Conservation (phyloP, 2,329 filamentous ascomycete species). For the Apiospora arundinis region DNA sequence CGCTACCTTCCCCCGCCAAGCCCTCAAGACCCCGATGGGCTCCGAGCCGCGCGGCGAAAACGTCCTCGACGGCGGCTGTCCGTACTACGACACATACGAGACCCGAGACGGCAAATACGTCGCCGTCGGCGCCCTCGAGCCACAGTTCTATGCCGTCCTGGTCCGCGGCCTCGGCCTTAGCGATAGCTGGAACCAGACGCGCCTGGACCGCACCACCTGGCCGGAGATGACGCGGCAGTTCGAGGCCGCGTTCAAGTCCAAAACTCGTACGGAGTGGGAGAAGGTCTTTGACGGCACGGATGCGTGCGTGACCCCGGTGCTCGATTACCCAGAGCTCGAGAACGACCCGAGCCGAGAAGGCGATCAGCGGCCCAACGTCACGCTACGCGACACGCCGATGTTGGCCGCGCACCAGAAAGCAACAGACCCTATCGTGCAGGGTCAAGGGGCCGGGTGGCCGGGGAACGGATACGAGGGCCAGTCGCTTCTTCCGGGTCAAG, state of each 20-base stretch:
- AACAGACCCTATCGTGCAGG: slow-evolving; percentile 49
- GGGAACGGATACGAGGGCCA: slow-evolving; percentile 71
- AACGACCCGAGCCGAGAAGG: slow-evolving; percentile 56
- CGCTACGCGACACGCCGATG: slow-evolving; percentile 72
- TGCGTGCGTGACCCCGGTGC: slow-evolving; percentile 86
- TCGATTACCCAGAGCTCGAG: slow-evolving; percentile 64
- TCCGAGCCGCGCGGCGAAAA: slow-evolving; percentile 73
- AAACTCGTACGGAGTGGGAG: slow-evolving; percentile 83
- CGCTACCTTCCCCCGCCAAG: slow-evolving; percentile 76
- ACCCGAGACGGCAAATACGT: slow-evolving; percentile 80
- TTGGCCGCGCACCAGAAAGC: slow-evolving; percentile 62
- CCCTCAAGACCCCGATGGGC: slow-evolving; percentile 68
- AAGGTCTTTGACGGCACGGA: slow-evolving; percentile 85
- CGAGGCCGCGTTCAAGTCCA: slow-evolving; percentile 67
- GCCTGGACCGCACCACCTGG: slow-evolving; percentile 71
- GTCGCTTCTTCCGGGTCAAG: slow-evolving; percentile 69
- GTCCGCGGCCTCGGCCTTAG: slow-evolving; percentile 70
- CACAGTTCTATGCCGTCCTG: slow-evolving; percentile 78
- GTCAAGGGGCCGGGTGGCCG: slow-evolving; percentile 69
- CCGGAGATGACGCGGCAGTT: slow-evolving; percentile 68
- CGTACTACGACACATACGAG: slow-evolving; percentile 89
- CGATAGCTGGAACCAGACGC: slow-evolving; percentile 55
- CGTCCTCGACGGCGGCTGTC: slow-evolving; percentile 81
- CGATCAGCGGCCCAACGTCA: slow-evolving; percentile 75
- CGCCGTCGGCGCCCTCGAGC: slow-evolving; percentile 88